Conservation (phyloP, 1,139 yeast species). For the Debaryomycetaceae sp. region DNA sequence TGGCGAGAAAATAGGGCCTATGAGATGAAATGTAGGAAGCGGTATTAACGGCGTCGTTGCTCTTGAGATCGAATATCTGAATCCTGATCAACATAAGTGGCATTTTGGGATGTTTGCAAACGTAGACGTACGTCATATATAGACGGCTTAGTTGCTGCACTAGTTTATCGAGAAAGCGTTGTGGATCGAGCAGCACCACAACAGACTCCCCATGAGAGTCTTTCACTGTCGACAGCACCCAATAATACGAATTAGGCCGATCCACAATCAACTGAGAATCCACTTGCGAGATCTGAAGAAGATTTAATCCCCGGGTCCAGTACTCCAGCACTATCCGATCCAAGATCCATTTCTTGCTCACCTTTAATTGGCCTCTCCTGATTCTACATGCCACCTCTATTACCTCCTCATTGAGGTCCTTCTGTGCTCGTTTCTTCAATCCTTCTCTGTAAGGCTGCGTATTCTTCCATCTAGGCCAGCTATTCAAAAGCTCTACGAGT, state of each 20-base stretch:
- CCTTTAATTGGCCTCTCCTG: slow-evolving; percentile 8
- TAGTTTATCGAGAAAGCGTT: slow-evolving; percentile 44
- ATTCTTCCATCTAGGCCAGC: slow-evolving; percentile 35
- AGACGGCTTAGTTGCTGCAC: slow-evolving; percentile 46
- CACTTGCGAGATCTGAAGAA: slow-evolving; percentile 68
- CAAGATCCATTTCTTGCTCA: slow-evolving; percentile 43
- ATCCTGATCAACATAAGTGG: slow-evolving; percentile 61
- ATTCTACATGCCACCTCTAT: slow-evolving; percentile 14
- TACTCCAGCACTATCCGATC: slow-evolving; percentile 51
- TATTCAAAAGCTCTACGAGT: slow-evolving; percentile 27
- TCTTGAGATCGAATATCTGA: slow-evolving; percentile 60
- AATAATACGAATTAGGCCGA: slow-evolving; percentile 46
- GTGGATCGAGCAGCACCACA: slow-evolving; percentile 39
- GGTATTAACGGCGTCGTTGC: slow-evolving; percentile 14
- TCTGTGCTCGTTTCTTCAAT: slow-evolving; percentile 13
- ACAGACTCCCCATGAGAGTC: slow-evolving; percentile 33
- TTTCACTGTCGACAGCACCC: slow-evolving; percentile 58
- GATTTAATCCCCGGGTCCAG: slow-evolving; percentile 63
- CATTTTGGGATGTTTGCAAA: slow-evolving; percentile 61
- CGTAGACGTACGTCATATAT: slow-evolving; percentile 57
- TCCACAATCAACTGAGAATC: slow-evolving; percentile 66
- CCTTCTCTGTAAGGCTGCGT: slow-evolving; percentile 32
- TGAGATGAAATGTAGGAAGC: slow-evolving; percentile 48
- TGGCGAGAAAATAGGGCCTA: slow-evolving; percentile 60
- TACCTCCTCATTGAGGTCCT: slow-evolving; percentile 24